Percentiles rank a stretch among this genome's conserved stretches.
phyloP scores from a whole-genome alignment of 2,329 filamentous ascomycete genomes.

The Scedosporium boydii region DNA sequence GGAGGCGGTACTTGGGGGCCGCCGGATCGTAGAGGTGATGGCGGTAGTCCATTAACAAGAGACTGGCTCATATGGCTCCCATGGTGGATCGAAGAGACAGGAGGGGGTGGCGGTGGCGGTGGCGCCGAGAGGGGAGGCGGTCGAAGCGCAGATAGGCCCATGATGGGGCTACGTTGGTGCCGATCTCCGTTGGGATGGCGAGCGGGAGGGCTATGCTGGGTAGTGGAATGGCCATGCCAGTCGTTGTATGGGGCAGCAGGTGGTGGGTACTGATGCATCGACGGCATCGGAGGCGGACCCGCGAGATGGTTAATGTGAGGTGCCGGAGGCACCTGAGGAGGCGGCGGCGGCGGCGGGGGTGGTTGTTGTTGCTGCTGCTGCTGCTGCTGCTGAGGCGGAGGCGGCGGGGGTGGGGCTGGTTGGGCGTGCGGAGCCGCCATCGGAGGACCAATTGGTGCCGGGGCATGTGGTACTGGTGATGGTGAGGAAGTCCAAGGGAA shows the following conservation, averaged over 20 bases:
- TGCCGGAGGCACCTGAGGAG: neutral
- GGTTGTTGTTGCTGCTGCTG: constrained; percentile 5
- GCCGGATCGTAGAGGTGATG: constrained; percentile 12
- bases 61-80: constrained; percentile 30
- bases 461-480: neutral
- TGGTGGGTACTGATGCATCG: constrained; percentile 18
- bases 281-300: constrained; percentile 11
- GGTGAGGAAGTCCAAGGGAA: neutral
- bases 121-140: constrained; percentile 35
- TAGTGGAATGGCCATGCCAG: constrained; percentile 8
- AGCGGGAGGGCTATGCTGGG: constrained; percentile 35
- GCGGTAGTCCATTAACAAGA: constrained; percentile 24
- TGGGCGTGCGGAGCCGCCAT: neutral
- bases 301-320: constrained; percentile 6
- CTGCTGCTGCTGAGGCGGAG: constrained; percentile 10
- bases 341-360: constrained; percentile 5
- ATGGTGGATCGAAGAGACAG: constrained; percentile 29
- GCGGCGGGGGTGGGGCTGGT: constrained; percentile 12
- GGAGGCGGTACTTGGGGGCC: neutral
- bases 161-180: constrained; percentile 20
- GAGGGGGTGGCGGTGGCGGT: constrained; percentile 30
- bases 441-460: neutral
- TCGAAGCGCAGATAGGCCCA: constrained; percentile 35
- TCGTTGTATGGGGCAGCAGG: constrained; percentile 11
- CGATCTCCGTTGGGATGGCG: constrained; percentile 41